phyloP scores from a whole-genome alignment of 2,329 filamentous ascomycete species.

The Dryadomyces quercivorus region DNA sequence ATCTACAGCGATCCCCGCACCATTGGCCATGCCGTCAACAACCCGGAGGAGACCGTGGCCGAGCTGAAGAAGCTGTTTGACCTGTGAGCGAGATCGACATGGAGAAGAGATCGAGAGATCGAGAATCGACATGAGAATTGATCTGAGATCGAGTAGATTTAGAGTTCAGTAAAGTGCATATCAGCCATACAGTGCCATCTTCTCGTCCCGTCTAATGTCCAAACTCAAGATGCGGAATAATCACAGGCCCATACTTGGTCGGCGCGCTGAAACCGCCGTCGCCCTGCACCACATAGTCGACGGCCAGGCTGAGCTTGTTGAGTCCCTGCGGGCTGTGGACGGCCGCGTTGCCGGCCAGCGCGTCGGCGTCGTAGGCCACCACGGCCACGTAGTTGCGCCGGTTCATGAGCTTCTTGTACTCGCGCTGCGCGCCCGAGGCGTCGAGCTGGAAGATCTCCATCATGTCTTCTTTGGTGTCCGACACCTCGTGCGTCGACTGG shows the following conservation, averaged over 20 bases:
- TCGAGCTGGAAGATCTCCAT: constrained; percentile 99
- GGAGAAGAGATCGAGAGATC: too few relatives aligned
- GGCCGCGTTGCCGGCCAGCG: constrained; percentile 30
- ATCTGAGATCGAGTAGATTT: constrained; percentile 25
- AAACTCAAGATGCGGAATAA: constrained; percentile 77
- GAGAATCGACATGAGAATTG: too few relatives aligned
- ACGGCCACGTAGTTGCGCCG: constrained; percentile 85
- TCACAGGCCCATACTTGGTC: constrained; percentile 94
- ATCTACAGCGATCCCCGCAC: constrained; percentile 77
- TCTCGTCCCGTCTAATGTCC: constrained; percentile 34
- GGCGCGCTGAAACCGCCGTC: constrained; percentile 64
- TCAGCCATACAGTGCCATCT: too few relatives aligned
- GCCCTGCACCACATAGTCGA: constrained; percentile 94
- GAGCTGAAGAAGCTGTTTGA: constrained; percentile 73
- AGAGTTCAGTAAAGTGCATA: background rate
- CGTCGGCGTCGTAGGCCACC: constrained; percentile 87
- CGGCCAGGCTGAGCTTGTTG: constrained; percentile 69
- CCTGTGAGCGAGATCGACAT: constrained; percentile 22
- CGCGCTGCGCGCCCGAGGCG: constrained; percentile 68
- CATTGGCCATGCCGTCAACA: constrained; percentile 71
- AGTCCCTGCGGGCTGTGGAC: constrained; percentile 29
- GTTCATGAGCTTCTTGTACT: constrained; percentile 87
- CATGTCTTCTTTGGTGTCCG: constrained; percentile 98
- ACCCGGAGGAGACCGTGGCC: constrained; percentile 70
- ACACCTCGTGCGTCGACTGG: constrained; percentile 57